Conservation (phyloP, 2,329 filamentous ascomycete species). For the Fusarium musae region DNA sequence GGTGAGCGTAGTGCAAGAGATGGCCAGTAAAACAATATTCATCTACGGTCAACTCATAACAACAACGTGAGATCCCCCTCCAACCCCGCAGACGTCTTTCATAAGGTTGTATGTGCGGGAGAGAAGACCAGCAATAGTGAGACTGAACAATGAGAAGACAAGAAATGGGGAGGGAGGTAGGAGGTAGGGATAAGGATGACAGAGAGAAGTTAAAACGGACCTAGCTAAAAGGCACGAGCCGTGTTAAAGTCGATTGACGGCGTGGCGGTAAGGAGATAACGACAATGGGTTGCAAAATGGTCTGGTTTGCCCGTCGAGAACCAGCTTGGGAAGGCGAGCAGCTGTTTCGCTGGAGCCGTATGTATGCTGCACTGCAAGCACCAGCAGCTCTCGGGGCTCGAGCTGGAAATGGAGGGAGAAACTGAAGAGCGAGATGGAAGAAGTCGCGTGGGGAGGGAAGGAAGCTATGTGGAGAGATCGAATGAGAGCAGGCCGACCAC, state of each 20-base stretch:
- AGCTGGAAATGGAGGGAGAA: conserved; percentile 47
- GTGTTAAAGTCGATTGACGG: conserved; percentile 36
- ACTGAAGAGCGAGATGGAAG: conserved; percentile 48
- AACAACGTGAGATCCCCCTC: conserved; percentile 42
- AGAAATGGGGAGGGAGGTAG: conserved; percentile 34
- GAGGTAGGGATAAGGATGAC: conserved; percentile 29
- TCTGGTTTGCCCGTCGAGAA: conserved; percentile 42
- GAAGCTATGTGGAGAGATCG: conserved; percentile 49
- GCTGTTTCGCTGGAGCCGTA: conserved; percentile 48
- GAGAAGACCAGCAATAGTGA: conserved; percentile 31
- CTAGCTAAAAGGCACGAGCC: conserved; percentile 40
- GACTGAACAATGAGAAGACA: conserved; percentile 30
- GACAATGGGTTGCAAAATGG: conserved; percentile 44
- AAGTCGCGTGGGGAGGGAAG: conserved; percentile 50
- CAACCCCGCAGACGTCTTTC: conserved; percentile 45
- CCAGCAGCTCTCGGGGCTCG: conserved; percentile 46
- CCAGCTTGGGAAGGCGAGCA: conserved; percentile 40
- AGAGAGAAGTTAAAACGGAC: conserved; percentile 45
- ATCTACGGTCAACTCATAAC: conserved; percentile 42
- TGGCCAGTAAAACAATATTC: conserved; percentile 37
- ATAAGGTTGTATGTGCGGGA: conserved; percentile 40
- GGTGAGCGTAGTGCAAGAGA: conserved; percentile 19
- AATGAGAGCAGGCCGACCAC: conserved; percentile 49
- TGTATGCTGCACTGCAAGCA: conserved; percentile 50
- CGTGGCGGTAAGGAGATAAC: conserved; percentile 47